These are phyloP conservation scores for Atkinsonella texensis DNA, from an alignment of 2,329 filamentous ascomycete species.

Conservation along the genomic window DNA sequence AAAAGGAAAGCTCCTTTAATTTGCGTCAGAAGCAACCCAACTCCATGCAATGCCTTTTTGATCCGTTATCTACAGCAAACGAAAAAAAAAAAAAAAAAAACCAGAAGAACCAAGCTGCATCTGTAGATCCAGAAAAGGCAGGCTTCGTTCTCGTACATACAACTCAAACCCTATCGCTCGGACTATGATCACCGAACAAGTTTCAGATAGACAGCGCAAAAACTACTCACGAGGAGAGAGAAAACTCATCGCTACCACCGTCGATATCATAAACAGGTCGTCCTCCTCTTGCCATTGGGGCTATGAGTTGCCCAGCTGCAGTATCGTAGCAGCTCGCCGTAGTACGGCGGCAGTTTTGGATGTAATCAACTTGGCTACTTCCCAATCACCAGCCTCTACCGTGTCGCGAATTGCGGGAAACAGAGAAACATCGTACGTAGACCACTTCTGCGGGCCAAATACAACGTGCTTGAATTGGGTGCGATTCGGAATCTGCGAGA, in stretches of 20 bases:
- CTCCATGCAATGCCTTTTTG: conserved; percentile 23
- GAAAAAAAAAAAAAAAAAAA: conserved; percentile 3
- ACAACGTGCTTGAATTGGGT: conserved; percentile 91
- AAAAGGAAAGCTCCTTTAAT: conserved; percentile 8
- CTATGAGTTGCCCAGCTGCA: conserved; percentile 15
- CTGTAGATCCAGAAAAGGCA: background rate
- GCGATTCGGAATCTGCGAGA: conserved; percentile 59
- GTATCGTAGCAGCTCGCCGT: conserved; percentile 38
- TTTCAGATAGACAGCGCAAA: background rate
- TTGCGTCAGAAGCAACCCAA: conserved; percentile 13
- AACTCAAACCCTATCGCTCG: background rate
- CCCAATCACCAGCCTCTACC: conserved; percentile 60
- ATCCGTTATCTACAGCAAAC: conserved; percentile 6
- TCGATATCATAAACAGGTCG: background rate
- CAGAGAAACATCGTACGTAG: conserved; percentile 24
- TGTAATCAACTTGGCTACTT: conserved; percentile 52
- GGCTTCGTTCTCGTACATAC: background rate
- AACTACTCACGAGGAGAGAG: background rate
- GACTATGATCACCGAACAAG: background rate
- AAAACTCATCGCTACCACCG: background rate
- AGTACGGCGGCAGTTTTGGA: conserved; percentile 61
- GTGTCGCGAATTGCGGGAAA: conserved; percentile 73
- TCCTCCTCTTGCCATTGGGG: background rate
- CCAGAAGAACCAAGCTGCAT: background rate
- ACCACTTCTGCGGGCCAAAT: conserved; percentile 74